Evolutionary conservation across 257 asterid species (phyloP).

Genomic region (Solanum infundibuliforme): DNA sequence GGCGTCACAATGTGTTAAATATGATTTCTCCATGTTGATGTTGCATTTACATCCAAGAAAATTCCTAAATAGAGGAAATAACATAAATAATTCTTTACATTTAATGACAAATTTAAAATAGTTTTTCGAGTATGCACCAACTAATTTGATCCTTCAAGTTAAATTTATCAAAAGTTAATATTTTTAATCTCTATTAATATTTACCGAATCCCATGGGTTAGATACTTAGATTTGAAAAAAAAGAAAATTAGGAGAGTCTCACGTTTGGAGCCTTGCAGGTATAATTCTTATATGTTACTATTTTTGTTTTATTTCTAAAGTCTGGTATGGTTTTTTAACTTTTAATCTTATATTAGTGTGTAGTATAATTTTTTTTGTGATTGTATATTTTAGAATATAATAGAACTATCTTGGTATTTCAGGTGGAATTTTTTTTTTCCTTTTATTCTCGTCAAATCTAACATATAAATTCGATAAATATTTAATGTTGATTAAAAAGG

Average conservation of each 20-base stretch:
- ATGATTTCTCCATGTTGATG: not conserved
- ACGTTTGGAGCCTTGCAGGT: not conserved
- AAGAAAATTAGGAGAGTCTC: not conserved
- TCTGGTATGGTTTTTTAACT: not conserved
- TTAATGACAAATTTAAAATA: not conserved
- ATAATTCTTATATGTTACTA: too few species aligned
- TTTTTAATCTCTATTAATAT: not conserved
- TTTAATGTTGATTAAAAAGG: not conserved
- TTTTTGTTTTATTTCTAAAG: too few species aligned
- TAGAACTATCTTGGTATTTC: not conserved
- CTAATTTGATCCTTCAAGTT: not conserved
- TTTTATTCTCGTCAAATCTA: not conserved
- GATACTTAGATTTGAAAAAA: not conserved
- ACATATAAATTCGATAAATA: not conserved
- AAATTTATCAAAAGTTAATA: not conserved
- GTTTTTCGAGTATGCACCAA: not conserved
- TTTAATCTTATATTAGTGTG: not conserved
- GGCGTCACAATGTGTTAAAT: not conserved
- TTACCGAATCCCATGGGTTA: not conserved
- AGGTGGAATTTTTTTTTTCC: not conserved
- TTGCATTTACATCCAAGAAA: not conserved
- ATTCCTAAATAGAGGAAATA: not conserved
- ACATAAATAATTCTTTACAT: not conserved
- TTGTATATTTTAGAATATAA: not conserved
- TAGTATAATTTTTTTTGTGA: not conserved